These are phyloP conservation scores for Bullera alba DNA, from an alignment of 768 basidiomycete species.

Conservation along the genomic window DNA sequence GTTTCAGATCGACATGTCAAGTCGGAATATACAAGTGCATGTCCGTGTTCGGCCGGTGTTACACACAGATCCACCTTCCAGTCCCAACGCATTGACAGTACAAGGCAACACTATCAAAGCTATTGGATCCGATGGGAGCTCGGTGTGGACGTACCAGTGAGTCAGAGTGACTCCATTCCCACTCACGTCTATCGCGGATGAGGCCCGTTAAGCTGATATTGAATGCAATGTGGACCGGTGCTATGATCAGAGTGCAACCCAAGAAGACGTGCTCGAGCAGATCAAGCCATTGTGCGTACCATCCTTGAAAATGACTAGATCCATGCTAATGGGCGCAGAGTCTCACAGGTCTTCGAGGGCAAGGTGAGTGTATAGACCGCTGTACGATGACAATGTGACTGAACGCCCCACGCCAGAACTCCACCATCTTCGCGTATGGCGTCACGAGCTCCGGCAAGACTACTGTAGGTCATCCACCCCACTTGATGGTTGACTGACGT, in stretches of 20 bases:
- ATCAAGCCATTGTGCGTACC: slow-evolving; percentile 57
- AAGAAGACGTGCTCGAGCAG: slow-evolving; percentile 67
- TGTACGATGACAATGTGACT: background rate
- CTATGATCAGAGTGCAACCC: slow-evolving; percentile 63
- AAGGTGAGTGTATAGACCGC: slow-evolving; percentile 52
- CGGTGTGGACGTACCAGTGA: no score
- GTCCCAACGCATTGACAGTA: no score
- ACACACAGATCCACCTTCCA: no score
- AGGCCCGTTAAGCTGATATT: no score
- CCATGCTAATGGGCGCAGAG: slow-evolving; percentile 13
- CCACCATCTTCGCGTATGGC: slow-evolving; percentile 84
- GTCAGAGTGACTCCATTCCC: no score
- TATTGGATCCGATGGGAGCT: no score
- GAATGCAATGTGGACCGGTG: slow-evolving; percentile 50
- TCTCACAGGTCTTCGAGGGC: slow-evolving; percentile 70
- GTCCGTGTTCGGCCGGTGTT: no score
- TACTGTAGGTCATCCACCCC: slow-evolving; percentile 5
- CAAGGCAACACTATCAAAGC: no score
- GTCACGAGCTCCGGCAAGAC: slow-evolving; percentile 89
- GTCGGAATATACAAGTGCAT: no score
- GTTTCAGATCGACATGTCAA: no score
- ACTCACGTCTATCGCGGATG: no score
- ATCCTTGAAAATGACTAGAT: background rate
- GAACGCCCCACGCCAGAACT: slow-evolving; percentile 53
- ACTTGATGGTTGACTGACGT: background rate